These are phyloP conservation scores for Calocybe gangraenosa DNA, from an alignment of 768 basidiomycete genomes.

Conservation along the genomic window DNA sequence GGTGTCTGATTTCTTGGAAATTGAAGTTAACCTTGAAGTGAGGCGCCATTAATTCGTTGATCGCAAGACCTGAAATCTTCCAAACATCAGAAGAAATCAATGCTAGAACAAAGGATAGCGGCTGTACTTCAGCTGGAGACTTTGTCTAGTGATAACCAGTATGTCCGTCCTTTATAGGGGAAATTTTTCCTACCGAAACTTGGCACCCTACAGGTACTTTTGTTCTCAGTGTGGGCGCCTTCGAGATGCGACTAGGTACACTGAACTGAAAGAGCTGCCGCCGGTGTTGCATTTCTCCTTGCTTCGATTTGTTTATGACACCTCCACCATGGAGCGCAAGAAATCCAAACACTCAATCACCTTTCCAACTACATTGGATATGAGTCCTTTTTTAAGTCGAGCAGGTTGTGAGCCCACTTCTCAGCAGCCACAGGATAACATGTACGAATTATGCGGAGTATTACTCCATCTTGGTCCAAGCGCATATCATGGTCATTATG, in stretches of 20 bases:
- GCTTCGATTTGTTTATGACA: conserved; percentile 89
- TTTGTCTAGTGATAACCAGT: conserved; percentile 84
- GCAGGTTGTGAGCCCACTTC: conserved; percentile 17
- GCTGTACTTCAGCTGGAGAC: conserved; percentile 64
- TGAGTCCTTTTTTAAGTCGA: conserved; percentile 58
- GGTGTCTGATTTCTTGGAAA: conserved; percentile 73
- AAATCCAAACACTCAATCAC: conserved; percentile 80
- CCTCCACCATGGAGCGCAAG: conserved; percentile 72
- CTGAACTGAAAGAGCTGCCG: conserved; percentile 67
- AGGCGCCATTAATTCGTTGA: background rate
- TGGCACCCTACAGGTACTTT: conserved; percentile 53
- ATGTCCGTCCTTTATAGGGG: conserved; percentile 8
- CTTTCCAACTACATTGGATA: conserved; percentile 74
- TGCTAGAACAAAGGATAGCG: conserved; percentile 70
- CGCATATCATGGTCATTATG: conserved; percentile 89
- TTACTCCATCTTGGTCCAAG: conserved; percentile 88
- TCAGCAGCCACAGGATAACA: conserved; percentile 11
- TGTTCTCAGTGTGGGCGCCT: conserved; percentile 72
- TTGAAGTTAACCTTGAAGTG: conserved; percentile 84
- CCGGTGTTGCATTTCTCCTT: conserved; percentile 90
- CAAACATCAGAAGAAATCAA: conserved; percentile 60
- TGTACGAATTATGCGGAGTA: conserved; percentile 85
- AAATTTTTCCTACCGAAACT: background rate
- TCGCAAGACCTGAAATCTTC: background rate
- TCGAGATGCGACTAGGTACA: conserved; percentile 77